These are phyloP conservation scores for Torrubiella hemipterigena DNA, from an alignment of 2,329 filamentous ascomycete genomes.

Conservation along the genomic window DNA sequence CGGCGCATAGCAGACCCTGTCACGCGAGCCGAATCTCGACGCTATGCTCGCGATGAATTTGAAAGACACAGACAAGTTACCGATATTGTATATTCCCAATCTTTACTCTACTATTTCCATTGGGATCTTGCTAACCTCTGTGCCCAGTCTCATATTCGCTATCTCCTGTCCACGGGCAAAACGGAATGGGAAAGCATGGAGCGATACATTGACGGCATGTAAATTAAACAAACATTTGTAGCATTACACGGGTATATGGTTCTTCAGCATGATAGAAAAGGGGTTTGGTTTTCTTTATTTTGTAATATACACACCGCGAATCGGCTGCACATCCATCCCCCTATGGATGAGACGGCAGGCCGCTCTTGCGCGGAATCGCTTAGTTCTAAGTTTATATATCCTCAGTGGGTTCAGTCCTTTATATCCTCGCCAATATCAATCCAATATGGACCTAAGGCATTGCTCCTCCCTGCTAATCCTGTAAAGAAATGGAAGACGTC, in stretches of 20 bases:
- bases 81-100: conserved; percentile 34
- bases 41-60: conserved; percentile 48
- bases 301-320: background rate
- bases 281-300: too few relatives aligned
- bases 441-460: too few relatives aligned
- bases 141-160: conserved; percentile 46
- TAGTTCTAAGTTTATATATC: too few relatives aligned
- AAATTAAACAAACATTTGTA: conserved; percentile 8
- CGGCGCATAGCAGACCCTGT: conserved; percentile 35
- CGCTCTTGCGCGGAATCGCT: too few relatives aligned
- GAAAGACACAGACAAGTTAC: conserved; percentile 44
- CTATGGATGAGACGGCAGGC: background rate
- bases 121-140: background rate
- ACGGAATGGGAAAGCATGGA: conserved; percentile 54
- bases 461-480: background rate
- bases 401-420: too few relatives aligned
- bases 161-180: conserved; percentile 52
- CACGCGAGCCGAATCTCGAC: conserved; percentile 42
- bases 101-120: background rate
- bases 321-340: background rate
- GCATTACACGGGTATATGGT: too few relatives aligned
- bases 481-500: conserved; percentile 2
- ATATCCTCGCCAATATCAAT: too few relatives aligned
- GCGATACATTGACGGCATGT: conserved; percentile 27
- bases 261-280: too few relatives aligned